A percentile compares a stretch with the other conserved stretches of the same genome.
These are phyloP conservation scores for Trametes gibbosa DNA, from an alignment of 768 basidiomycete genomes.

Conservation along the genomic window DNA sequence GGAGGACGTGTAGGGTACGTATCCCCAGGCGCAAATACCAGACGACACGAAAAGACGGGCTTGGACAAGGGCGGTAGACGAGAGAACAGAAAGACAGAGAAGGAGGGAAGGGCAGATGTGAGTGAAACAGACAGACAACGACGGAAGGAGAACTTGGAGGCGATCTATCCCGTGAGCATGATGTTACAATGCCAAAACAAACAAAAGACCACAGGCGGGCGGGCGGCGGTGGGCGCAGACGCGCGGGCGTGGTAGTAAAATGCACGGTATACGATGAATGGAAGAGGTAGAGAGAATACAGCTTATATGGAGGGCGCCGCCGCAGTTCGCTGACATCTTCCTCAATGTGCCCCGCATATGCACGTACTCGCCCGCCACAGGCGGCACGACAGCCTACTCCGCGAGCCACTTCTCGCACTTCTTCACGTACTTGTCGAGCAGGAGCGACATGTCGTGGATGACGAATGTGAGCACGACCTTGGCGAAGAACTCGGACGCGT, in stretches of 20 bases:
- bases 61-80: neutral
- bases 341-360: no score
- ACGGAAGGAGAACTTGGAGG: conserved; percentile 21
- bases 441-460: conserved; percentile 78
- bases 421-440: conserved; percentile 92
- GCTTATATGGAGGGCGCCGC: conserved; percentile 1
- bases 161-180: conserved; percentile 33
- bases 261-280: conserved; percentile 3
- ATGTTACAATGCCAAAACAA: conserved; percentile 27
- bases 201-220: conserved; percentile 2
- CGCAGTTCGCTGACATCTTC: neutral
- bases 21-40: neutral
- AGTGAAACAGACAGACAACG: neutral
- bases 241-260: neutral
- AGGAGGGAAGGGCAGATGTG: conserved; percentile 14
- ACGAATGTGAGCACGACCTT: conserved; percentile 88
- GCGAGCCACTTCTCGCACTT: conserved; percentile 91
- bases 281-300: neutral
- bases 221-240: neutral
- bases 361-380: no score
- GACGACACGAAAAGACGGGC: neutral
- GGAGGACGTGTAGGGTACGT: conserved; percentile 1
- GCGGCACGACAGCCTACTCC: conserved; percentile 45
- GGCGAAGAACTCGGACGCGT: conserved; percentile 89
- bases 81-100: neutral